Evolutionary conservation across 495 filamentous ascomycete genomes (phyloP), one percentile per base, ranked within the genome.

Genomic region (Xylaria grammica): DNA sequence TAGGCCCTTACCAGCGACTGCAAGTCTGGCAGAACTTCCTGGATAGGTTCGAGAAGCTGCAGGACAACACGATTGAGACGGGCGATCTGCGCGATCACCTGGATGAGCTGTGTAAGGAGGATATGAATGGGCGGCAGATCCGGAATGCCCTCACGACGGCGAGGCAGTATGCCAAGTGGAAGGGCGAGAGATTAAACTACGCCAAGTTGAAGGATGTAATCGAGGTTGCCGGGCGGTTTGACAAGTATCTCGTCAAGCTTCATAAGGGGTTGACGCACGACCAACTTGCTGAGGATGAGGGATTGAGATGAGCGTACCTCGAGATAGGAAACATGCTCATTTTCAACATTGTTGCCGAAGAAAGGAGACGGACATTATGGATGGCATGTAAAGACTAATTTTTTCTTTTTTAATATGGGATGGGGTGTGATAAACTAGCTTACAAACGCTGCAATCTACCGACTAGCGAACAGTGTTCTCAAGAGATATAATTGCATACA

Each of bases 41-140:
- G n/a, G 51, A 51, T 8, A 51, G 19, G 13, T n/a, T 32, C 1
- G 49, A 51, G 2, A n/a, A 17, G 13, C 27, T 51, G 17, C 26
- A 32, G 30, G 49, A 51, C 49, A 17, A 11, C 13, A 17, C 49
- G 11, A 36, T 54, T n/a, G 51, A 54, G 3, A 19, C n/a, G 2
- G 30, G 22, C n/a, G 51, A 54, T 22, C 27, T 54, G 11, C 51
- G 27, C 13, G 51, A 32, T 10, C 51, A 54, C 15, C 9, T 56
- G 38, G 46, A 17, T 40, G 49, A 60, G 9, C 38, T 60, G 15
- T 8, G 17, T 15, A 22, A 48, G 15, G 59, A 69, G 15, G 38
- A 74, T 8, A 45, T 82, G 59, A 83, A 84, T 53, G 77, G 77
- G 1, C 52, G 77, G 20, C 73, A 77, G 56, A 79, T 78, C 56